These are phyloP conservation scores for Bipolaris cookei DNA, from an alignment of 2,329 filamentous ascomycete genomes.

Conservation along the genomic window DNA sequence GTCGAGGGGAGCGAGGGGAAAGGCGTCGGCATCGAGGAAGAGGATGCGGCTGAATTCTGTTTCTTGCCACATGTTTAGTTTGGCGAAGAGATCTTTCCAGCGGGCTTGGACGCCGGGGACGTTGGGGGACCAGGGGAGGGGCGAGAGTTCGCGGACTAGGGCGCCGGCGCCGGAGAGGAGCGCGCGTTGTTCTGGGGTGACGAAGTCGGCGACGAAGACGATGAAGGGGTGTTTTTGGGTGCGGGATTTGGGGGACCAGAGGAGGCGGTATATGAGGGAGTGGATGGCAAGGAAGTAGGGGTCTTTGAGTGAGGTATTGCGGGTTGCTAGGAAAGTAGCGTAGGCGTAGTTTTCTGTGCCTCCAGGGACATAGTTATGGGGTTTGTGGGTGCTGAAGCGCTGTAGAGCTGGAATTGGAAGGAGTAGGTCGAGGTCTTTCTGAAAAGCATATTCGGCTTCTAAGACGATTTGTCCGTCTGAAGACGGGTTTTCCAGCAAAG, in stretches of 20 bases:
- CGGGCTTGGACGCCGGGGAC: conserved; percentile 28
- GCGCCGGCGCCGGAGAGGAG: conserved; percentile 43
- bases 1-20: conserved; percentile 40
- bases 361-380: conserved; percentile 34
- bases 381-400: conserved; percentile 22
- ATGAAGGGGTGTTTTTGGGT: conserved; percentile 37
- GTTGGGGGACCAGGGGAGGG: conserved; percentile 39
- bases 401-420: conserved; percentile 27
- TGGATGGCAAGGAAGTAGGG: conserved; percentile 47
- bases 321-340: conserved; percentile 44
- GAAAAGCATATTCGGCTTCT: conserved; percentile 33
- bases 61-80: conserved; percentile 47
- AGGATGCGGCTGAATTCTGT: conserved; percentile 40
- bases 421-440: conserved; percentile 35
- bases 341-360: conserved; percentile 32
- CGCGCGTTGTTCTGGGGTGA: conserved; percentile 39
- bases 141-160: conserved; percentile 40
- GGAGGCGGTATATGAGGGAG: conserved; percentile 40
- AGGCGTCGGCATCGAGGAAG: conserved; percentile 46
- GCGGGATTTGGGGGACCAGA: conserved; percentile 41
- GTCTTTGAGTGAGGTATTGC: conserved; percentile 41
- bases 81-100: conserved; percentile 47
- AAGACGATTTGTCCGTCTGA: not conserved
- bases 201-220: conserved; percentile 45
- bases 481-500: not conserved